Percentiles rank a stretch among this genome's conserved stretches.
These are phyloP conservation scores for Xylaria nigripes DNA, from an alignment of 495 filamentous ascomycete species.

Conservation along the genomic window DNA sequence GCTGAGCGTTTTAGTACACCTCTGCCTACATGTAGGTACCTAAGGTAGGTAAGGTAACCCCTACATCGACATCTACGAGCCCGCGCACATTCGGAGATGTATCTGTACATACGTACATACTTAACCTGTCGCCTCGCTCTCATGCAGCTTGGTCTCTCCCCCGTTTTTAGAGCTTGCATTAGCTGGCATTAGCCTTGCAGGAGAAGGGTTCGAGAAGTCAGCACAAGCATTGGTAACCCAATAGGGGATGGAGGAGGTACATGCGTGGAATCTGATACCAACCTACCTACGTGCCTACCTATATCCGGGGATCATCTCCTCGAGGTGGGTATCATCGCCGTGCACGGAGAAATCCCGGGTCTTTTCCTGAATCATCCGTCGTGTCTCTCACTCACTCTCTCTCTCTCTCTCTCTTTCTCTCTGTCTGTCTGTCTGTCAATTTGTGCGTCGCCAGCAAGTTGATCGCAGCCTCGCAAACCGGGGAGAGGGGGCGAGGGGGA, in stretches of 20 bases:
- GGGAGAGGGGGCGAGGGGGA: too few species aligned
- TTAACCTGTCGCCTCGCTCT: not conserved
- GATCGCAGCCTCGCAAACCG: too few species aligned
- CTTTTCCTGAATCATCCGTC: not conserved
- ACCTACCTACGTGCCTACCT: not conserved
- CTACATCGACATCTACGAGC: not conserved
- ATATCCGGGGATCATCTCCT: not conserved
- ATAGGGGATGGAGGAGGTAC: not conserved
- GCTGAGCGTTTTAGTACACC: not conserved
- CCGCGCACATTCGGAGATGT: too few species aligned
- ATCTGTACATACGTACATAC: not conserved
- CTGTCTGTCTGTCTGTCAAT: too few species aligned
- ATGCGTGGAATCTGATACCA: not conserved
- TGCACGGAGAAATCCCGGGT: not conserved
- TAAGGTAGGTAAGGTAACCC: not conserved
- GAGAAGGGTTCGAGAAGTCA: conserved; percentile 14
- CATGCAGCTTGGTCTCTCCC: conserved; percentile 16
- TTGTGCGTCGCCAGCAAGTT: too few species aligned
- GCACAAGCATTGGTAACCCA: conserved; percentile 2
- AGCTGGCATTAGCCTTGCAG: conserved; percentile 38
- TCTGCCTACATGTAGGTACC: not conserved
- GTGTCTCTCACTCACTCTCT: not conserved
- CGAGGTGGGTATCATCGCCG: not conserved
- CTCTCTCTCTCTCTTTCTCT: not conserved
- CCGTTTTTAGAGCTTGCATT: conserved; percentile 35